These are phyloP conservation scores for Pseudopithomyces chartarum DNA, from an alignment of 2,329 filamentous ascomycete genomes.

Conservation along the genomic window DNA sequence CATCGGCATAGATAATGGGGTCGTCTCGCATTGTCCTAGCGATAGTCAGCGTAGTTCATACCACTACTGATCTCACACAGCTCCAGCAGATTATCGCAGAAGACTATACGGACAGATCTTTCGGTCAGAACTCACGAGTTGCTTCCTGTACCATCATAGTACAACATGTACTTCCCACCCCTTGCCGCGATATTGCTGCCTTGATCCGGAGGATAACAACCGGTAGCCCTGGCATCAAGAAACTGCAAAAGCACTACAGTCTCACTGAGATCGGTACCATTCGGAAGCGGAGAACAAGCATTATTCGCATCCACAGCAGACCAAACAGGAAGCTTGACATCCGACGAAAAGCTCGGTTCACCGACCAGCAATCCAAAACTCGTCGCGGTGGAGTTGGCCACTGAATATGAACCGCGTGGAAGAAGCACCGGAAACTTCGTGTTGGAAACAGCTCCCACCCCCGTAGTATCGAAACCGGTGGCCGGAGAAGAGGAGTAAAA, in stretches of 20 bases:
- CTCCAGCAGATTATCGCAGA: not conserved
- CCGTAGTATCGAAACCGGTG: constrained; percentile 50
- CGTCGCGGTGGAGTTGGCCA: constrained; percentile 31
- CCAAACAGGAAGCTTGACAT: constrained; percentile 29
- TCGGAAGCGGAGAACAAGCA: constrained; percentile 59
- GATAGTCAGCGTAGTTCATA: not conserved
- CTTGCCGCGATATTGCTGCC: constrained; percentile 45
- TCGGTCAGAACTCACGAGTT: constrained; percentile 9
- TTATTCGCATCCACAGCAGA: constrained; percentile 53
- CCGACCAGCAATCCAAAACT: constrained; percentile 41
- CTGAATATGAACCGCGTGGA: constrained; percentile 24
- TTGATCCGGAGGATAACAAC: constrained; percentile 22
- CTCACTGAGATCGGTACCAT: constrained; percentile 60
- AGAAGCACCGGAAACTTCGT: constrained; percentile 38
- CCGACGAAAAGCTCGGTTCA: constrained; percentile 31
- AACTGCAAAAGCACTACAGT: constrained; percentile 54
- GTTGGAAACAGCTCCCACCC: constrained; percentile 53
- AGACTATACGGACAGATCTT: not conserved
- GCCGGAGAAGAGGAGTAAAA: constrained; percentile 53
- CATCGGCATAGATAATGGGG: constrained; percentile 17
- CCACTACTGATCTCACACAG: not conserved
- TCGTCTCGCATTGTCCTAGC: constrained; percentile 21
- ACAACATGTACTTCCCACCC: constrained; percentile 59
- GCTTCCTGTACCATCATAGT: constrained; percentile 14
- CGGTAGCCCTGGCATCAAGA: constrained; percentile 14